phyloP scores from a whole-genome alignment of 2,329 filamentous ascomycete species.

The Sarocladium brachiariae region DNA sequence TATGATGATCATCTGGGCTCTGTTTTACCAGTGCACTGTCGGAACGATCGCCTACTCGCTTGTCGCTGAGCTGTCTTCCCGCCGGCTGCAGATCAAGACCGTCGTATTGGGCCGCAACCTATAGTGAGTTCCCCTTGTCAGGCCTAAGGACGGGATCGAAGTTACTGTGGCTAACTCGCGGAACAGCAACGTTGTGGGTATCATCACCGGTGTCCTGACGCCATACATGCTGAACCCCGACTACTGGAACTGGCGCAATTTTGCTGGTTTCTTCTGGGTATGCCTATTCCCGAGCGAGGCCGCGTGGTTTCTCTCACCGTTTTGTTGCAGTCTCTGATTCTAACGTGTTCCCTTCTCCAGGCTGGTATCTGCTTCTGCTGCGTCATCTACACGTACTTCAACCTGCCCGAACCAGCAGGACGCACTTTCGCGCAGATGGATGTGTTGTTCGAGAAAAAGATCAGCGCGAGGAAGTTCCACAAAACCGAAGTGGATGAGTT shows the following conservation, averaged over 20 bases:
- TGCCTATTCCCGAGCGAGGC: constrained; percentile 18
- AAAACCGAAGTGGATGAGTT: constrained; percentile 50
- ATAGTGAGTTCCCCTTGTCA: constrained; percentile 42
- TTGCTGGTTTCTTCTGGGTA: constrained; percentile 79
- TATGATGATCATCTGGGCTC: constrained; percentile 77
- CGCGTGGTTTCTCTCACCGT: background rate
- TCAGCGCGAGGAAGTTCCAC: constrained; percentile 68
- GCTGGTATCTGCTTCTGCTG: constrained; percentile 73
- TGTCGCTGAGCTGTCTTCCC: constrained; percentile 76
- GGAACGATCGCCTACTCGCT: constrained; percentile 87
- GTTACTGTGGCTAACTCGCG: constrained; percentile 12
- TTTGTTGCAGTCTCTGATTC: constrained; percentile 4
- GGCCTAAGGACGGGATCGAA: background rate
- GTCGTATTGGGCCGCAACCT: constrained; percentile 78
- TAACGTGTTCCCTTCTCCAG: constrained; percentile 24
- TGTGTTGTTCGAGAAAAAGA: constrained; percentile 67
- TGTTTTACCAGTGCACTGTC: constrained; percentile 80
- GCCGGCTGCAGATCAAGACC: constrained; percentile 83
- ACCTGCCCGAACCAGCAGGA: constrained; percentile 65
- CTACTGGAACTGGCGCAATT: constrained; percentile 85
- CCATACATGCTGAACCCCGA: constrained; percentile 89
- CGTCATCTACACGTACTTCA: constrained; percentile 61
- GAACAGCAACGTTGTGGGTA: constrained; percentile 68
- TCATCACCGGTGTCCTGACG: constrained; percentile 73
- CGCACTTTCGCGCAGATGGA: constrained; percentile 84